phyloP scores from a whole-genome alignment of 192 early-diverging fungal genomes.

The Podila verticillata region DNA sequence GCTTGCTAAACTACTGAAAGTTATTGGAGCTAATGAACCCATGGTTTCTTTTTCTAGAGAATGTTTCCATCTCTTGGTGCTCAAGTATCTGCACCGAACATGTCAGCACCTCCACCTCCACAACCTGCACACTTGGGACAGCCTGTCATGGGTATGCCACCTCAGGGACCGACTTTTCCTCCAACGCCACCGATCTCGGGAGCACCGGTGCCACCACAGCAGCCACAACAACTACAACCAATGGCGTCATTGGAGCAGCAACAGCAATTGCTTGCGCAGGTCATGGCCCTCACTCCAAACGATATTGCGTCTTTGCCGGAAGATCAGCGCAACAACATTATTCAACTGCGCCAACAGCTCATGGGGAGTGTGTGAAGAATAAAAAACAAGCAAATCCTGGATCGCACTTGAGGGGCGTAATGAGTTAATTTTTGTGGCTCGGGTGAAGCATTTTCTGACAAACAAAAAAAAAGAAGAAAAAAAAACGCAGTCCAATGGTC shows the following conservation, averaged over 20 bases:
- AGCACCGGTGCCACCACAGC: constrained; percentile 12
- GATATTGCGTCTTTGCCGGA: constrained; percentile 83
- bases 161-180: not conserved
- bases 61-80: constrained; percentile 28
- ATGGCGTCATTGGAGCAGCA: constrained; percentile 62
- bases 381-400: not conserved
- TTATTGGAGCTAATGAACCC: not conserved
- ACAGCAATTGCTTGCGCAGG: constrained; percentile 79
- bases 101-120: constrained; percentile 15
- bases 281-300: constrained; percentile 82
- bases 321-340: constrained; percentile 80
- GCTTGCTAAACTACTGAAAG: too few species aligned
- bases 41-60: not conserved
- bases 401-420: not conserved
- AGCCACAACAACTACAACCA: constrained; percentile 14
- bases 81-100: constrained; percentile 15
- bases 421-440: not conserved
- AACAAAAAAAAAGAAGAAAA: not conserved
- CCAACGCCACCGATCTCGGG: constrained; percentile 19
- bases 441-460: not conserved
- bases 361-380: constrained; percentile 15
- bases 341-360: constrained; percentile 57
- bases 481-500: not conserved
- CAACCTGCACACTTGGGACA: constrained; percentile 32
- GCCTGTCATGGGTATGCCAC: constrained; percentile 2